phyloP scores from a whole-genome alignment of 2,329 filamentous ascomycete species.

The Cordyceps cicadae region DNA sequence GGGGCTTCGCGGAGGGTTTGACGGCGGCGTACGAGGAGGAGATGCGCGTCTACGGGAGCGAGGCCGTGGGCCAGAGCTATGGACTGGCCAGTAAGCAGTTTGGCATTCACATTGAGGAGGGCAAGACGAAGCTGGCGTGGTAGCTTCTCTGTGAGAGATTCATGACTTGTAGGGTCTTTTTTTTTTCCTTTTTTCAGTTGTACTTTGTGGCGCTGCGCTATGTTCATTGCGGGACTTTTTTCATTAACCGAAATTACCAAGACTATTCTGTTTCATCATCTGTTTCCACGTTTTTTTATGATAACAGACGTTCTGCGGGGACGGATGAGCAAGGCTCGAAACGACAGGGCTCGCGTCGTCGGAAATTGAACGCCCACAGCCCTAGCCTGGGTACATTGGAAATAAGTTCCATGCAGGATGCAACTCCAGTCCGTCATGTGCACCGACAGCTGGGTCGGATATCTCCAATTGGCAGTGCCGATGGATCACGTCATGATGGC shows the following conservation, averaged over 20 bases:
- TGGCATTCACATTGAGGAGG: slow-evolving; percentile 38
- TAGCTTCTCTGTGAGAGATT: background rate
- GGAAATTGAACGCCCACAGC: background rate
- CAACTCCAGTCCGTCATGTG: background rate
- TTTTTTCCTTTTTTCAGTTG: no score
- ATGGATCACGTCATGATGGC: slow-evolving; percentile 6
- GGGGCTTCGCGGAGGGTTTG: slow-evolving; percentile 45
- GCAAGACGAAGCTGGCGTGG: slow-evolving; percentile 14
- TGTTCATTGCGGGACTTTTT: background rate
- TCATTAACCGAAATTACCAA: background rate
- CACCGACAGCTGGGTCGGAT: background rate
- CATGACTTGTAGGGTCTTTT: background rate
- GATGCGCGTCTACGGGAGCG: slow-evolving; percentile 53
- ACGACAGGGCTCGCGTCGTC: background rate
- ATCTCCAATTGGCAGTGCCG: background rate
- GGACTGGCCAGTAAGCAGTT: slow-evolving; percentile 34
- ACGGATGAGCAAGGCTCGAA: background rate
- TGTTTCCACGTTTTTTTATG: background rate
- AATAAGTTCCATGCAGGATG: background rate
- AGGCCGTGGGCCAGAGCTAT: slow-evolving; percentile 49
- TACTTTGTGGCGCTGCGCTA: background rate
- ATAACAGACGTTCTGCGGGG: background rate
- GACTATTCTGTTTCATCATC: background rate
- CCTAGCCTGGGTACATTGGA: background rate
- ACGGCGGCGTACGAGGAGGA: slow-evolving; percentile 51